phyloP scores from a whole-genome alignment of 371 early-diverging fungal species.

The Apophysomyces trapeziformis region DNA sequence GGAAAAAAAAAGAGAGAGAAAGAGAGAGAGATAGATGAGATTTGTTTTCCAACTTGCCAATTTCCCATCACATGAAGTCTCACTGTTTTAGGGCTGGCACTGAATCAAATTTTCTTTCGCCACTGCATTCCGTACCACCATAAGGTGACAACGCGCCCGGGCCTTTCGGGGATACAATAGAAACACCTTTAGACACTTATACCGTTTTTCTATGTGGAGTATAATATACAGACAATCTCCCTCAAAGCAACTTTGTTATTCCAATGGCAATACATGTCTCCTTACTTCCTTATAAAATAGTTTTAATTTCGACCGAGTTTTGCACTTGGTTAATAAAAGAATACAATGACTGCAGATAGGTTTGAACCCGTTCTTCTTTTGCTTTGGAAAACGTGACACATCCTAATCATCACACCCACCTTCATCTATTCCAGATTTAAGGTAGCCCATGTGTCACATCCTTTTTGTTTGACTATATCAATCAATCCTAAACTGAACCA shows the following conservation, averaged over 20 bases:
- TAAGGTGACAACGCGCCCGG: slow-evolving; percentile 1
- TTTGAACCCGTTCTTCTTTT: not conserved
- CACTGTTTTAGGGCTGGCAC: slow-evolving; percentile 8
- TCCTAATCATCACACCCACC: not conserved
- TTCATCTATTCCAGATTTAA: too few species aligned
- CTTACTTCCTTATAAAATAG: not conserved
- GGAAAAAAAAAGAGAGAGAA: too few species aligned
- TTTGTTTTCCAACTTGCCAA: not conserved
- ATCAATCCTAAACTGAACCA: too few species aligned
- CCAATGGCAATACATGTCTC: not conserved
- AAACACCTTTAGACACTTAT: too few species aligned
- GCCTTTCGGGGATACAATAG: not conserved
- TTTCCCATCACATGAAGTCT: not conserved
- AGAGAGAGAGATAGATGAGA: not conserved
- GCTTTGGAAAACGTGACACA: slow-evolving; percentile 5
- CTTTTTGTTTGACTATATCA: too few species aligned
- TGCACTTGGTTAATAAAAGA: not conserved
- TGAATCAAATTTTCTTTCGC: slow-evolving; percentile 1
- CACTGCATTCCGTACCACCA: slow-evolving; percentile 7
- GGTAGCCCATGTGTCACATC: too few species aligned
- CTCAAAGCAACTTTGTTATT: too few species aligned
- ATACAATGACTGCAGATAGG: too few species aligned
- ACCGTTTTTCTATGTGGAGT: not conserved
- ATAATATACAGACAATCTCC: too few species aligned
- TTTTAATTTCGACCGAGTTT: not conserved